Conservation (phyloP, 1,284 basidiomycete species). For the Meira miltonrushii region DNA sequence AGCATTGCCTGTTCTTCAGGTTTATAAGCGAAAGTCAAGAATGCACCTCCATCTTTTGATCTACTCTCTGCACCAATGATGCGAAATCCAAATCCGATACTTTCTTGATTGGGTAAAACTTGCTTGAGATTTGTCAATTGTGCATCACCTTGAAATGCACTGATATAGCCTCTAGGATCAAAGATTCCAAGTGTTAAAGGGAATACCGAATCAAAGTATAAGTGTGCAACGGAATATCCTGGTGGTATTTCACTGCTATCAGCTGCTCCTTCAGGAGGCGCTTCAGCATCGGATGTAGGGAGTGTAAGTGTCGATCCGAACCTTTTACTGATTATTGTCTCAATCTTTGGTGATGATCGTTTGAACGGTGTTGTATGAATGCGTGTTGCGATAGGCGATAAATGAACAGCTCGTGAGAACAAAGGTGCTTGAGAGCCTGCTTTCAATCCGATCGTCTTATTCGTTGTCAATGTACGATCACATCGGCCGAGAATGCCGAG, state of each 20-base stretch:
- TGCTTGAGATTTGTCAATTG: constrained; percentile 29
- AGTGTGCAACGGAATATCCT: constrained; percentile 19
- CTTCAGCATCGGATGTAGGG: constrained; percentile 3
- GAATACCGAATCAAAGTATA: constrained; percentile 46
- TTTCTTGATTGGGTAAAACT: constrained; percentile 25
- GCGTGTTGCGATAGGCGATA: no score
- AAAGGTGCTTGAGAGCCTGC: no score
- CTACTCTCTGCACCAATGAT: constrained; percentile 34
- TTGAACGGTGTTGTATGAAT: no score
- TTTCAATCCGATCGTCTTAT: no score
- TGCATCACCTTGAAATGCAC: constrained; percentile 21
- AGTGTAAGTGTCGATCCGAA: constrained; percentile 6
- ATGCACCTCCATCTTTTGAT: constrained; percentile 42
- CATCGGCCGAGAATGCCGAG: no score
- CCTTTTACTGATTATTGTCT: no score
- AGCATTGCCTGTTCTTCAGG: constrained; percentile 19
- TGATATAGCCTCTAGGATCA: constrained; percentile 35
- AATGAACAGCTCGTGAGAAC: no score
- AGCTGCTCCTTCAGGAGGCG: not conserved
- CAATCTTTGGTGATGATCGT: no score
- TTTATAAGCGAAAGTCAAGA: constrained; percentile 17
- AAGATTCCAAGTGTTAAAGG: constrained; percentile 40
- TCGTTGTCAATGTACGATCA: no score
- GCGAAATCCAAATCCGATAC: constrained; percentile 41
- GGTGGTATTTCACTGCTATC: constrained; percentile 3